Percentiles rank a stretch among this genome's conserved stretches.
These are phyloP conservation scores for Wilcoxina mikolae DNA, from an alignment of 495 filamentous ascomycete species.

Conservation along the genomic window DNA sequence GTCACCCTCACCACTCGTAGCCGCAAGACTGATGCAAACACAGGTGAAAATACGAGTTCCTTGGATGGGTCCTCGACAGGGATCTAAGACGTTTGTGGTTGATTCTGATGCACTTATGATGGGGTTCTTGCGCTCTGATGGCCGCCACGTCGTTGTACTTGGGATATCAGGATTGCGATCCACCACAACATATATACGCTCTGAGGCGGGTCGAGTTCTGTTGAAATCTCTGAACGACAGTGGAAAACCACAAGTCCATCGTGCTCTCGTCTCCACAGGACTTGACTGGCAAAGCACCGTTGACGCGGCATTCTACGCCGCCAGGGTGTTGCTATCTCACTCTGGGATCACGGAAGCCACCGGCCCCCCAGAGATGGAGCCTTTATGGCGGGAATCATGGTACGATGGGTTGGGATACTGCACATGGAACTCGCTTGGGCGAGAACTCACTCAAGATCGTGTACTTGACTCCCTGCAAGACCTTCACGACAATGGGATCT, in stretches of 20 bases:
- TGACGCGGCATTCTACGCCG: slow-evolving; percentile 72
- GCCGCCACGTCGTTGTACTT: slow-evolving; percentile 64
- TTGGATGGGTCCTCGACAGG: slow-evolving; percentile 83
- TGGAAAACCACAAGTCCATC: slow-evolving; percentile 36
- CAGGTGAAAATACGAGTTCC: slow-evolving; percentile 45
- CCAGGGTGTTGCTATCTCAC: slow-evolving; percentile 50
- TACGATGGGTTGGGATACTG: slow-evolving; percentile 58
- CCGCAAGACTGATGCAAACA: slow-evolving; percentile 2
- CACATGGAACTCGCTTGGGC: slow-evolving; percentile 89
- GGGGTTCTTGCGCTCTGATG: slow-evolving; percentile 62
- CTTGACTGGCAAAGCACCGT: slow-evolving; percentile 61
- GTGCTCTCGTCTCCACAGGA: slow-evolving; percentile 57
- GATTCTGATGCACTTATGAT: slow-evolving; percentile 67
- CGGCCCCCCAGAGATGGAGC: slow-evolving; percentile 32
- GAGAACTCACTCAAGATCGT: slow-evolving; percentile 63
- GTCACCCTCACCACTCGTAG: background rate
- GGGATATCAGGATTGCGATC: slow-evolving; percentile 64
- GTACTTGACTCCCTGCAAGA: slow-evolving; percentile 58
- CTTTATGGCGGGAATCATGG: slow-evolving; percentile 47
- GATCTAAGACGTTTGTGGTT: slow-evolving; percentile 45
- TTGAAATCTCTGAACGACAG: slow-evolving; percentile 62
- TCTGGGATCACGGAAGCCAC: slow-evolving; percentile 10
- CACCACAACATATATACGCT: slow-evolving; percentile 54
- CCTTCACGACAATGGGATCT: slow-evolving; percentile 56
- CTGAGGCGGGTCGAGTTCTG: slow-evolving; percentile 50